Evolutionary conservation across 2,329 filamentous ascomycete species (phyloP).

Genomic region (Cordyceps farinosa): DNA sequence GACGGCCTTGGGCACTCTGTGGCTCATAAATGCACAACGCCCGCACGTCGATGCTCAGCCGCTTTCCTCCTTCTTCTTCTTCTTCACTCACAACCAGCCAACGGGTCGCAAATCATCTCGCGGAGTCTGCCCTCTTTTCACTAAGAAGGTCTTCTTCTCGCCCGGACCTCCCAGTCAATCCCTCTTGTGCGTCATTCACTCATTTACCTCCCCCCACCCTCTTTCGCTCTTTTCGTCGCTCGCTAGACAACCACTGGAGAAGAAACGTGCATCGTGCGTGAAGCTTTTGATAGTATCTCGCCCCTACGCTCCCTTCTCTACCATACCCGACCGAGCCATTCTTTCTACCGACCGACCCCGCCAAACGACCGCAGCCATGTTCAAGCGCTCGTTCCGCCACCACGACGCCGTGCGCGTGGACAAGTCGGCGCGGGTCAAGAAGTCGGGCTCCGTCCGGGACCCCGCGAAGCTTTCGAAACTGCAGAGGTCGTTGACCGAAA

Average conservation of each 20-base stretch:
- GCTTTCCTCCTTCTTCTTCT: conserved; percentile 38
- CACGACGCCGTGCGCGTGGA: conserved; percentile 71
- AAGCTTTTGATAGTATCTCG: conserved; percentile 25
- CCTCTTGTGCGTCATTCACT: conserved; percentile 40
- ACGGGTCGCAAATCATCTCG: conserved; percentile 55
- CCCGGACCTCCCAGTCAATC: conserved; percentile 50
- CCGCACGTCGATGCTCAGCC: conserved; percentile 27
- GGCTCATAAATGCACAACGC: conserved; percentile 32
- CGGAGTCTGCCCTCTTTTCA: conserved; percentile 49
- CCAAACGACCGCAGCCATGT: conserved; percentile 59
- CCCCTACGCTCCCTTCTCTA: conserved; percentile 22
- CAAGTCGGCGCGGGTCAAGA: conserved; percentile 82
- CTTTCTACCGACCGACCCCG: conserved; percentile 19
- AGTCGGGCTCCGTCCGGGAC: conserved; percentile 57
- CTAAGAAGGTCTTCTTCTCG: conserved; percentile 44
- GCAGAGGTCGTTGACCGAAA: conserved; percentile 73
- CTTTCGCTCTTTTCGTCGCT: conserved; percentile 51
- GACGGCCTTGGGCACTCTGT: background rate
- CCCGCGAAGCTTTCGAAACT: conserved; percentile 77
- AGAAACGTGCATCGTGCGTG: conserved; percentile 1
- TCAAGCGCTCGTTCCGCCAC: conserved; percentile 85
- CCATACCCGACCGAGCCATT: conserved; percentile 31
- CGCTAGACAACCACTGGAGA: conserved; percentile 36
- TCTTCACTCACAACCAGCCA: conserved; percentile 51
- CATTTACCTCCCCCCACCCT: conserved; percentile 31